Conservation (phyloP, 1,284 basidiomycete genomes). For the Cutaneotrichosporon cavernicola region DNA sequence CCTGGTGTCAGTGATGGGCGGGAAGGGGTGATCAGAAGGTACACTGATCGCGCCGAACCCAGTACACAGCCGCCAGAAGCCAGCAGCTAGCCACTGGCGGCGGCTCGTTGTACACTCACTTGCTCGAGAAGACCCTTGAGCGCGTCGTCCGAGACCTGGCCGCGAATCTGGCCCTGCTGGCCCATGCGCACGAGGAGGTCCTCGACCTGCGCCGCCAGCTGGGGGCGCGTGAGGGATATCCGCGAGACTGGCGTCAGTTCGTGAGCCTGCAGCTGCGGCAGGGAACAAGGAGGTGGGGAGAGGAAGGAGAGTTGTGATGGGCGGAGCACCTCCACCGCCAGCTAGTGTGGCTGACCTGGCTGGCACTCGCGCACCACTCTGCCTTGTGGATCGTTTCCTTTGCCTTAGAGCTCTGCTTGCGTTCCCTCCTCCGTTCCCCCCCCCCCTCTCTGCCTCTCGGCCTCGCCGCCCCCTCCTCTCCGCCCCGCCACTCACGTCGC, state of each 20-base stretch:
- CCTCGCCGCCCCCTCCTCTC: not conserved
- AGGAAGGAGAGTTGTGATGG: not conserved
- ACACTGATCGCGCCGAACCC: not conserved
- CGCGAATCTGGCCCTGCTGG: constrained; percentile 83
- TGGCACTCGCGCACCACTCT: not conserved
- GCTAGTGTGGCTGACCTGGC: not conserved
- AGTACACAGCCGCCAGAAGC: not conserved
- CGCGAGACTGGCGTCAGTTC: constrained; percentile 66
- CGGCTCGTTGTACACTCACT: constrained; percentile 56
- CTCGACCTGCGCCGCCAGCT: constrained; percentile 82
- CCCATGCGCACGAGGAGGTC: constrained; percentile 84
- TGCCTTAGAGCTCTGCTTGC: not conserved
- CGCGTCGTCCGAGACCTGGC: constrained; percentile 80
- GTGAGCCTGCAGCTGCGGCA: not conserved
- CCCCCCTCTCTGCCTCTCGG: not conserved
- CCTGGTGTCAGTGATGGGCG: constrained; percentile 27
- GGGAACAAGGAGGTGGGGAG: too few species aligned
- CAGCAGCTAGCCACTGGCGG: not conserved
- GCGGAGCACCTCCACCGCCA: not conserved
- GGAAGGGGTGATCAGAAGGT: not conserved
- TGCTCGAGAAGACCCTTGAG: constrained; percentile 90
- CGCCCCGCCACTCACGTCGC: constrained; percentile 66
- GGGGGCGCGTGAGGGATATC: constrained; percentile 87
- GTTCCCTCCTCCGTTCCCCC: not conserved
- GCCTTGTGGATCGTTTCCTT: too few species aligned